Conservation (phyloP, 192 early-diverging fungal genomes). For the Entomortierella parvispora region DNA sequence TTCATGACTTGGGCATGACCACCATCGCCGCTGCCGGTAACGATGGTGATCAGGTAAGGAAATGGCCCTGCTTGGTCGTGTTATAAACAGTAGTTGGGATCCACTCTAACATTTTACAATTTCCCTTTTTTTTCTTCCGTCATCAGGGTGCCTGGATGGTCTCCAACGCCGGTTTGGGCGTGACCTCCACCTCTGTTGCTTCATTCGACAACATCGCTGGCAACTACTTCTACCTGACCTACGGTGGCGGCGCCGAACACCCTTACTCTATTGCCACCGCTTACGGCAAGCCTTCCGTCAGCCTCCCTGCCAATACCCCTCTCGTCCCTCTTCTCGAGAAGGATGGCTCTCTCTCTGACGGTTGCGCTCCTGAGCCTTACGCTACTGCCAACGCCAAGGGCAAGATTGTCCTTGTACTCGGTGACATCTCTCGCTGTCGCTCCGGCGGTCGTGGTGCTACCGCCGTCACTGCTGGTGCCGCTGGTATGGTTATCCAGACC, state of each 20-base stretch:
- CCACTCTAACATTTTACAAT: constrained; percentile 19
- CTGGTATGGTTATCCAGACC: constrained; percentile 34
- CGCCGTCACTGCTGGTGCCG: constrained; percentile 28
- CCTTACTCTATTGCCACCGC: constrained; percentile 20
- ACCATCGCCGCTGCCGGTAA: constrained; percentile 82
- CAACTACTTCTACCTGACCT: constrained; percentile 23
- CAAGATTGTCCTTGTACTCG: constrained; percentile 65
- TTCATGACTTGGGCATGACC: constrained; percentile 61
- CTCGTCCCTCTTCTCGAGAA: constrained; percentile 30
- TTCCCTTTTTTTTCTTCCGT: constrained; percentile 16
- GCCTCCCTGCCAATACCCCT: constrained; percentile 44
- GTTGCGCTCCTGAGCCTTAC: constrained; percentile 24
- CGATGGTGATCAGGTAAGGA: constrained; percentile 67
- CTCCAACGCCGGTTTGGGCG: constrained; percentile 19
- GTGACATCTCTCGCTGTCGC: constrained; percentile 29
- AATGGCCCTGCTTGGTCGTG: constrained; percentile 44
- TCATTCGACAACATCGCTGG: constrained; percentile 22
- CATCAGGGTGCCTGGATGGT: constrained; percentile 36
- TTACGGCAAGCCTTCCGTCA: constrained; percentile 30
- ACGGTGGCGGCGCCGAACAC: constrained; percentile 14
- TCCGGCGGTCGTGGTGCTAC: constrained; percentile 54
- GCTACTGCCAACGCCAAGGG: constrained; percentile 9
- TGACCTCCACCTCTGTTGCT: constrained; percentile 2
- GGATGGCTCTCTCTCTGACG: constrained; percentile 37
- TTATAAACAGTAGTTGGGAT: no score